Base-by-base conservation (phyloP, 495 filamentous ascomycete genomes). In the Astrothelium macrocarpum region DNA sequence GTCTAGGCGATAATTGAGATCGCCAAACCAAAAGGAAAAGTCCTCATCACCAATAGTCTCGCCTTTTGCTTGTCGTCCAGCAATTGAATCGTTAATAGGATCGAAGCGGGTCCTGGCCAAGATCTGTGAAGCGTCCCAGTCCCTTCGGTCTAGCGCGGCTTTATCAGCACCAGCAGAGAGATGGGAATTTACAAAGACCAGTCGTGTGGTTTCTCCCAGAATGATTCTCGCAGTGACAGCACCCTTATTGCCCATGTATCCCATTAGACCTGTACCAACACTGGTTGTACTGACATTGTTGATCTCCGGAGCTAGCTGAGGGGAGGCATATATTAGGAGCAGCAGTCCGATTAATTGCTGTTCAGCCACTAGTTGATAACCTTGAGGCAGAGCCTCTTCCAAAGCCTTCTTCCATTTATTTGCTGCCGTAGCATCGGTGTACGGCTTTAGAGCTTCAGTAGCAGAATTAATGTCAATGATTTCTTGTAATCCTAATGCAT, bases 221-320 rank as follows among this genome's bases (percentile, higher is more conserved):
- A 97, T 76, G 25, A 99, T 76, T 42, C 95, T 85, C 43, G 89
- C 87, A 12, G 84, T 83, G 9, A 93, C 87, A 16, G 87, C 92
- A 1, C 95, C 95, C 74, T 99, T 99, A 70, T 99, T 99, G 4
- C 94, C 95, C 80, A 95, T 84, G 65, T 95, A 96, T 0, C 94
- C 93, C 74, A 93, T 83, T 58, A 96, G 69, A 0, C 94, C 92
- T 0, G 95, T 97, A 2, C 91, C 91, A 4, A 96, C 87, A 59
- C 77, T 87, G 10, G 82, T 83, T 12, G 84, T 90, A 69, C 87
- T 91, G 59, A 96, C 84, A 34, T 86, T 88, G 39, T 85, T 87
- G 39, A 96, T 80, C 1, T 83, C 84, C 0, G 86, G 80, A 25
- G 81, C 81, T 53, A 97, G 77, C 26, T 80, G 79, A 0, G 94